Base-by-base conservation (phyloP, 768 basidiomycete genomes). In the Hysterangium stoloniferum region DNA sequence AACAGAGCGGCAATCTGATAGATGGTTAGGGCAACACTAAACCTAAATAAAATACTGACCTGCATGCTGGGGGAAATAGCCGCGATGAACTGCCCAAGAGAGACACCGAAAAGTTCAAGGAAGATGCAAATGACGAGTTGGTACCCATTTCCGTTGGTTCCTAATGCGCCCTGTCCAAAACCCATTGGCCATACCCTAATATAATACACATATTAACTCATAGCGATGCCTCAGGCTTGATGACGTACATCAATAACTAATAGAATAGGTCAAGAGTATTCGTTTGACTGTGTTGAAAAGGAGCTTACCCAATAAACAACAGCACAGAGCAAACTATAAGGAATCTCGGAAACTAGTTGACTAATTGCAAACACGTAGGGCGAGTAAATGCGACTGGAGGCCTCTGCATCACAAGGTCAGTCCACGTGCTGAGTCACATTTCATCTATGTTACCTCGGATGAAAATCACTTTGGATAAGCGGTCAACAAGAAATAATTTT, bases 371-470 rank as follows among this genome's bases (percentile, higher is more conserved):
- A 94, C 19, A 90, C 86, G 52, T 81, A 82, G 0, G 87, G 82
- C 0, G 83, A 86, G 66, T 93, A 93, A 60, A 93, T 92, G 53
- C 85, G 78, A 66, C 85, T 86, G 2, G 83, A 86, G 0, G 86
- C 75, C 67, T 92, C 89, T 72, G 59, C 6, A 44, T 9, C 9
- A 46, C 17, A 4, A 24, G 37, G 12, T 47, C 7, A 35, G 37
- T 27, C n/a, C 33, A 20, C 19, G 19, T 13, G n/a, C 33, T 9
- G 12, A 38, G 29, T 8, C 31, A 28, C 24, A 28, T 32, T 20
- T 15, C 1, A n/a, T 32, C 20, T 1, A 29, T 32, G 52, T 9
- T 19, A 54, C 45, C 57, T 54, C 64, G 59, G 20, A 71, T 66
- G 56, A 72, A 73, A 33, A 65, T 66, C 17, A 63, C 70, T 71